A percentile compares a stretch with the other conserved stretches of the same genome.
These are phyloP conservation scores for Hymenoscyphus salicellus DNA, from an alignment of 2,329 filamentous ascomycete genomes.

Conservation along the genomic window DNA sequence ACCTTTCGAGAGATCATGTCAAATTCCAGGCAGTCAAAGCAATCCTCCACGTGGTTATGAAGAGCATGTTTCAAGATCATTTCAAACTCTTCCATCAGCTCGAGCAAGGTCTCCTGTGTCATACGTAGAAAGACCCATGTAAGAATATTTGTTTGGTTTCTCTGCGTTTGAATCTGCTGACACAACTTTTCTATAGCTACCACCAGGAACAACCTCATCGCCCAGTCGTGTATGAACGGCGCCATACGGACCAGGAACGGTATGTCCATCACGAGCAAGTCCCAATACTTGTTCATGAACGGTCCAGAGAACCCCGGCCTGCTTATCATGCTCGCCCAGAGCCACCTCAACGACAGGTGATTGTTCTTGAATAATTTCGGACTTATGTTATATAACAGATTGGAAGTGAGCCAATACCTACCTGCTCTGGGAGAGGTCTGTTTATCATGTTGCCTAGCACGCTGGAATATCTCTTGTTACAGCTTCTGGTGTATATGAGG, in stretches of 20 bases:
- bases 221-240: slow-evolving; percentile 17
- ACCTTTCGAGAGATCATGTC: slow-evolving; percentile 25
- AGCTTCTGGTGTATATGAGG: not conserved
- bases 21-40: slow-evolving; percentile 17
- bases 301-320: slow-evolving; percentile 6
- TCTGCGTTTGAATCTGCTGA: slow-evolving; percentile 21
- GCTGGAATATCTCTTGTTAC: not conserved
- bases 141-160: slow-evolving; percentile 21
- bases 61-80: slow-evolving; percentile 24
- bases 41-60: slow-evolving; percentile 19
- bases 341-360: slow-evolving; percentile 22
- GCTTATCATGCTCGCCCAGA: slow-evolving; percentile 14
- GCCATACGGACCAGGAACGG: slow-evolving; percentile 7
- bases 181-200: slow-evolving; percentile 1
- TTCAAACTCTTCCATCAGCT: slow-evolving; percentile 14
- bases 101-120: slow-evolving; percentile 29
- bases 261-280: slow-evolving; percentile 9
- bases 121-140: slow-evolving; percentile 30
- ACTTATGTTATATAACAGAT: not conserved
- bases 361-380: slow-evolving; percentile 20
- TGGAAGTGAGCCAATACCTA: not conserved
- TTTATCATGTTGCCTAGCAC: not conserved
- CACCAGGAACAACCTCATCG: slow-evolving; percentile 6
- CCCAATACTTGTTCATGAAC: slow-evolving; percentile 11
- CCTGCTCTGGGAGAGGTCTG: not conserved